Percentiles rank a stretch among this genome's conserved stretches.
Conservation (phyloP, 768 basidiomycete genomes). For the Suillus decipiens region DNA sequence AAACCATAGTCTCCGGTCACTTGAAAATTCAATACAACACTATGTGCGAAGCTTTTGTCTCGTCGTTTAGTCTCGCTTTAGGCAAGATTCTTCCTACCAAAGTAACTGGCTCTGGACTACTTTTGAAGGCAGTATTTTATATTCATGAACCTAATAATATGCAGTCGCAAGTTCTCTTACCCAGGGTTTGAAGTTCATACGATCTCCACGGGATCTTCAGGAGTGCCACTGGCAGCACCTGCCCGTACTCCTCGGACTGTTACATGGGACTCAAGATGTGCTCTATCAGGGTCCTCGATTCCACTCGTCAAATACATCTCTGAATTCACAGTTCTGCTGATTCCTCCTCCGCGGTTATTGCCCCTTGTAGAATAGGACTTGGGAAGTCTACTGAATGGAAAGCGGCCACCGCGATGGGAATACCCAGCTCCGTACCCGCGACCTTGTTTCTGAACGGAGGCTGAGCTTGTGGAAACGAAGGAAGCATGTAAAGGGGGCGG, state of each 20-base stretch:
- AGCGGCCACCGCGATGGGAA: slow-evolving; percentile 16
- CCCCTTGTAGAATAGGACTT: background rate
- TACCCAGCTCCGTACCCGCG: slow-evolving; percentile 13
- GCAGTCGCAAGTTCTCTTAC: background rate
- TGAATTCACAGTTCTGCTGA: background rate
- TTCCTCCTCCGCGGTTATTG: background rate
- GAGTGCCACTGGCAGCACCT: slow-evolving; percentile 4
- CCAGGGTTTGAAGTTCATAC: background rate
- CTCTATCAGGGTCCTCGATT: background rate
- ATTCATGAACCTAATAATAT: background rate
- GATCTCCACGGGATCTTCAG: slow-evolving; percentile 4
- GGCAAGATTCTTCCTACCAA: background rate
- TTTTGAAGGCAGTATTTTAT: background rate
- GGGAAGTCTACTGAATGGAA: slow-evolving; percentile 3
- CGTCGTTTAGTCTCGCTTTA: slow-evolving; percentile 5
- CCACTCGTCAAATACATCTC: background rate
- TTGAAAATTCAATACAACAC: background rate
- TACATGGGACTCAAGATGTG: background rate
- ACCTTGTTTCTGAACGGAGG: slow-evolving; percentile 22
- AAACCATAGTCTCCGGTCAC: background rate
- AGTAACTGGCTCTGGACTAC: background rate
- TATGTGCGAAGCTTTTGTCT: background rate
- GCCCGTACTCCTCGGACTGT: background rate
- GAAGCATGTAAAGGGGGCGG: slow-evolving; percentile 13
- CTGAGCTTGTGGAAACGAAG: slow-evolving; percentile 17